These are phyloP conservation scores for Trichosanthes truncata DNA, from an alignment of 306 rosid species.

Conservation along the genomic window DNA sequence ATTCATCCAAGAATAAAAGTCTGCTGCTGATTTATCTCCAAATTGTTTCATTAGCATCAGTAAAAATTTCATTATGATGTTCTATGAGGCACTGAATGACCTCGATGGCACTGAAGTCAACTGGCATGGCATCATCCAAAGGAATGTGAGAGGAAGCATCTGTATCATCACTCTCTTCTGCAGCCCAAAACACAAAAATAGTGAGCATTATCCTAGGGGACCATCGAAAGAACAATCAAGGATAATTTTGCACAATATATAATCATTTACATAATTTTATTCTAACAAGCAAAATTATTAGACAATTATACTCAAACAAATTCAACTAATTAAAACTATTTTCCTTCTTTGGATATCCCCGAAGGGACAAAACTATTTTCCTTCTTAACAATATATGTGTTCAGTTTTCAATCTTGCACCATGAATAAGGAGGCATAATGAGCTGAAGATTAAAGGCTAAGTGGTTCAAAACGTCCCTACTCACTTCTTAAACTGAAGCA, in stretches of 20 bases:
- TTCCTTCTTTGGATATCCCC: background rate
- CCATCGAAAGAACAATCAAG: background rate
- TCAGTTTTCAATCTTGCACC: background rate
- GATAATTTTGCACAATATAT: background rate
- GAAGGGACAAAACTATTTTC: background rate
- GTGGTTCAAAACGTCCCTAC: background rate
- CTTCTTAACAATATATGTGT: background rate
- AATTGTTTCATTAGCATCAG: slow-evolving; percentile 87
- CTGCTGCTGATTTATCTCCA: slow-evolving; percentile 51
- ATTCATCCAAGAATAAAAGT: background rate
- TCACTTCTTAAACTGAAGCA: background rate
- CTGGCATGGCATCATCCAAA: slow-evolving; percentile 71
- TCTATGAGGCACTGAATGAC: slow-evolving; percentile 90
- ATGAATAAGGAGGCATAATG: background rate
- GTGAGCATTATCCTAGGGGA: background rate
- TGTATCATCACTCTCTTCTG: slow-evolving; percentile 56
- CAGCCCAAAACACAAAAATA: background rate
- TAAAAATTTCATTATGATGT: slow-evolving; percentile 87
- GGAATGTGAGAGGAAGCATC: slow-evolving; percentile 87
- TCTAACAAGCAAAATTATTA: background rate
- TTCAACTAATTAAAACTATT: background rate
- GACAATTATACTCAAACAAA: background rate
- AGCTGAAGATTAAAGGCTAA: background rate
- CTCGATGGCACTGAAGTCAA: slow-evolving; percentile 83
- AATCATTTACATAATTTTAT: background rate